Evolutionary conservation across 345 rosid species (phyloP), one percentile per base, ranked within the genome.

Genomic region (Dipteronia sinensis): DNA sequence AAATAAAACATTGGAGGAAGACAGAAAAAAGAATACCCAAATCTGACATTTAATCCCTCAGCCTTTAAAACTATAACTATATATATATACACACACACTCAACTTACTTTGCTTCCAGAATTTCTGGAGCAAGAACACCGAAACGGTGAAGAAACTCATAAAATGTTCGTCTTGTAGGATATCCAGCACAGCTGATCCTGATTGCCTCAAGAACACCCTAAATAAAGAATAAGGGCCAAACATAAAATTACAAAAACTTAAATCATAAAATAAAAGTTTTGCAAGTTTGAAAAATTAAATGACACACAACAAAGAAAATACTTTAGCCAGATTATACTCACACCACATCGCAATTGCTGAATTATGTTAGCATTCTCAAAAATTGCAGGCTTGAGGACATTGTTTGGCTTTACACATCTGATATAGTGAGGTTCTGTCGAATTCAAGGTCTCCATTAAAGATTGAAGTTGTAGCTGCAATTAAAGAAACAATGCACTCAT

Each of bases 181-280:
- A 96, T 78, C 99, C 99, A 81, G 99, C 98, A 89, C 99, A 96
- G 82, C 99, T 96, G 82, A 96, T 96, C 81, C 99, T 91, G 77
- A 96, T 96, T 78, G 99, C 99, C 89, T 96, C 99, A 72, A 96
- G 94, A 73, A 96, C 99, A 85, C 99, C 99, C 99, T 96, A 77
- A 38, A 79, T 27, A 59, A 44, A 25, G 58, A 77, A 70, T 20
- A 74, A 53, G 20, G 44, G 53, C 22, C 22, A 58, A 2, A n/a
- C 13, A 44, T 42, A 61, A 13, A 69, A 58, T 31, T 64, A 75
- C 40, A n/a, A 65, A 78, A 29, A 81, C 44, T 53, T 56, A 34
- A 8, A 76, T 73, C 53, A 1, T 42, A 74, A 81, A 80, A 64
- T 31, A 34, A 61, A 34, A 73, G 69, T 44, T 59, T 68, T 22